Evolutionary conservation across 2,329 filamentous ascomycete genomes (phyloP).

Genomic region (Apiospora rasikravindrae): DNA sequence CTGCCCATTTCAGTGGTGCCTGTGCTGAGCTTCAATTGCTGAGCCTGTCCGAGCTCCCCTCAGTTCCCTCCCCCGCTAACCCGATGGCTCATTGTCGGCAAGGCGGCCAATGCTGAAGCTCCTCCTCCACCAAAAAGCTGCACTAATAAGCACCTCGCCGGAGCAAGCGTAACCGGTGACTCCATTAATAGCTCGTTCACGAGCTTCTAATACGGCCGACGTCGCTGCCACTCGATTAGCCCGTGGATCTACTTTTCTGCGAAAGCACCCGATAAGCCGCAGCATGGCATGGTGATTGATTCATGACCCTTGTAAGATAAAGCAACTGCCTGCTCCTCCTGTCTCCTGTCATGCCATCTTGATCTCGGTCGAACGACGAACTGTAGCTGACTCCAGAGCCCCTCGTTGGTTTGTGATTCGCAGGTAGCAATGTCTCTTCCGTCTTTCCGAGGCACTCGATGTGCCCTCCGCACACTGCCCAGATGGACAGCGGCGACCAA

Average conservation of each 20-base stretch:
- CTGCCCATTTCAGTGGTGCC: neutral
- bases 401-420: constrained; percentile 15
- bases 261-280: constrained; percentile 13
- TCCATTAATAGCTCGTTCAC: constrained; percentile 7
- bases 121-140: neutral
- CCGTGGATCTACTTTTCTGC: constrained; percentile 12
- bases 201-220: constrained; percentile 8
- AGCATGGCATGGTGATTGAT: constrained; percentile 15
- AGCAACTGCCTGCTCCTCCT: neutral
- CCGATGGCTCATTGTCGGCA: neutral
- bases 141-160: neutral
- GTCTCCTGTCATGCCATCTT: constrained; percentile 5
- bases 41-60: neutral
- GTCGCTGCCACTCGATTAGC: constrained; percentile 7
- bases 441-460: constrained; percentile 53
- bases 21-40: neutral
- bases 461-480: constrained; percentile 48
- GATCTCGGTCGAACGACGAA: neutral
- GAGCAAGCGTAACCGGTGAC: constrained; percentile 9
- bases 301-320: constrained; percentile 14
- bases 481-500: constrained; percentile 37
- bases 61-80: neutral
- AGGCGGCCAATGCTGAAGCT: constrained; percentile 3
- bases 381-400: constrained; percentile 16
- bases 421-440: constrained; percentile 51